Conservation (phyloP, 2,329 filamentous ascomycete genomes). For the Huntiella savannae region DNA sequence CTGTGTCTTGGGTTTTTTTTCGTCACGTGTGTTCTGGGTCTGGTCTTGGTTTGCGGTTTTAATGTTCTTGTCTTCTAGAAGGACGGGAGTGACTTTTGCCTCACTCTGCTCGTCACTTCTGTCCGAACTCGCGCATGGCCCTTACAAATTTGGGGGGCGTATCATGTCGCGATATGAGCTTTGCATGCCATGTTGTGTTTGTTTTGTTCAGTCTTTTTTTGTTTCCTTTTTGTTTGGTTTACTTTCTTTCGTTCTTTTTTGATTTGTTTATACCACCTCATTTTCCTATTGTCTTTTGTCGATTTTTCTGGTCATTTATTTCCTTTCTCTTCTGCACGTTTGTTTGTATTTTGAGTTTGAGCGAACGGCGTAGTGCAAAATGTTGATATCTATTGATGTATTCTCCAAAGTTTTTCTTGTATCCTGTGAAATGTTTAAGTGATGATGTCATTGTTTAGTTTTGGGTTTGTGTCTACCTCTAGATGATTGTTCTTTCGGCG, state of each 20-base stretch:
- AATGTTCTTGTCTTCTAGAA: neutral
- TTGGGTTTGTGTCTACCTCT: too few species aligned
- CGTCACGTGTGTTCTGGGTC: slow-evolving; percentile 1
- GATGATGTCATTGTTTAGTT: too few species aligned
- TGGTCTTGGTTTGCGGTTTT: slow-evolving; percentile 4
- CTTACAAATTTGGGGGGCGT: neutral
- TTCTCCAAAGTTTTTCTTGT: too few species aligned
- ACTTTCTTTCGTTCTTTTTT: slow-evolving; percentile 5
- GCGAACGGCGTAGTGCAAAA: neutral
- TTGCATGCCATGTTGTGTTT: slow-evolving; percentile 11
- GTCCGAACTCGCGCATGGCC: slow-evolving; percentile 4
- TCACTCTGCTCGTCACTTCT: neutral
- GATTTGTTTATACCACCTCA: slow-evolving; percentile 9
- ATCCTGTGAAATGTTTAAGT: too few species aligned
- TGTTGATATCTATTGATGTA: neutral
- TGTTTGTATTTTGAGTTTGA: neutral
- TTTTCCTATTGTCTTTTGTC: slow-evolving; percentile 6
- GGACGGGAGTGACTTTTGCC: neutral
- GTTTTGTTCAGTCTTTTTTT: slow-evolving; percentile 1
- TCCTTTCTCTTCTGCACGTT: slow-evolving; percentile 1
- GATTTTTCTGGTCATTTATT: slow-evolving; percentile 2
- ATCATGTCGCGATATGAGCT: slow-evolving; percentile 11
- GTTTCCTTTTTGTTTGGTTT: slow-evolving; percentile 1
- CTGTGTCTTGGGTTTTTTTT: neutral
- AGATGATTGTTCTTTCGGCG: too few species aligned